Evolutionary conservation across 148 eudicot genomes (phyloP), one percentile per base, ranked within the genome.

Genomic region (Rhododendron henanense): DNA sequence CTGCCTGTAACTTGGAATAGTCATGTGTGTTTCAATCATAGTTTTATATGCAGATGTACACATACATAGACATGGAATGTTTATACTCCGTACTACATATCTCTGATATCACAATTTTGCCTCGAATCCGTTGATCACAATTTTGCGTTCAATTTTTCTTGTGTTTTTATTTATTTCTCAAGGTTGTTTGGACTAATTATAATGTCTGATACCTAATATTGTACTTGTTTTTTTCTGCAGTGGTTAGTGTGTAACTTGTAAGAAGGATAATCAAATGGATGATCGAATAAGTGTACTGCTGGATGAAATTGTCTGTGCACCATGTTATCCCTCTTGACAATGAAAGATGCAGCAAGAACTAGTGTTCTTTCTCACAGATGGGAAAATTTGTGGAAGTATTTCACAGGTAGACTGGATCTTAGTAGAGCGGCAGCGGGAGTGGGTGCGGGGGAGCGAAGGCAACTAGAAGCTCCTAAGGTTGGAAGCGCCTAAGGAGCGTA

Each of bases 341-440:
- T 57, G 69, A 35, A 81, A 65, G 84, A 59, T 59, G 84, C 73
- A 23, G 84, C 44, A 81, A 81, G 45, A 81, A 51, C 71, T 21
- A 81, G 71, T 53, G 67, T 57, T 11, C 84, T 81, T 31, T 81
- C 71, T 23, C 71, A 25, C 6, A 15, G 71, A 45, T 81, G 84
- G 84, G 61, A 48, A 53, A 33, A 31, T 55, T 31, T 81, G 47
- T 81, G 84, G 84, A 81, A 31, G 73, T 67, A 8, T 67, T 25
- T 23, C 44, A 28, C 44, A 3, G 44, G 77, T 25, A 73, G 41
- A 4, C 35, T 73, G 2, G 39, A 37, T 37, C 31, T 31, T 31
- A 31, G 31, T 31, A 31, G 31, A 31, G 31, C 31, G 31, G 31
- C 31, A 31, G 31, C 31, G 31, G 31, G 31, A 28, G 31, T 28